Percentiles rank a stretch among this genome's conserved stretches.
Conservation (phyloP, 2,329 filamentous ascomycete genomes). For the Aspergillus sp. region DNA sequence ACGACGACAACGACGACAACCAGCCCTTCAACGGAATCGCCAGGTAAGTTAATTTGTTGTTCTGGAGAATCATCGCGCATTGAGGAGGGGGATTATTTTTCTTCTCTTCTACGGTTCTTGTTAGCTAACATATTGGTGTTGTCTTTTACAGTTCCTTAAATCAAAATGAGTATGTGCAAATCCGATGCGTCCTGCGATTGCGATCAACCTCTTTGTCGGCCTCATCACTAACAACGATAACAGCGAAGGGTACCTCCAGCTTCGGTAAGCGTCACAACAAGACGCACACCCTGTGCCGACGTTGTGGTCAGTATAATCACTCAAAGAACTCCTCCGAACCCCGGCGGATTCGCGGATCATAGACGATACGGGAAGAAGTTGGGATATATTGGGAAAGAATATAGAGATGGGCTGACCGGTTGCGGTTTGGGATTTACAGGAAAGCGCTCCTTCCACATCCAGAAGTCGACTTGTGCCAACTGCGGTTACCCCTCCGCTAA, state of each 20-base stretch:
- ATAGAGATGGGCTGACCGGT: slow-evolving; percentile 25
- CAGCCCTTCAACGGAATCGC: slow-evolving; percentile 41
- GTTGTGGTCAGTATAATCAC: slow-evolving; percentile 70
- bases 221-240: slow-evolving; percentile 41
- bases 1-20: slow-evolving; percentile 39
- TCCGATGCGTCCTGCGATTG: slow-evolving; percentile 14
- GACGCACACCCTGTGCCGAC: slow-evolving; percentile 96
- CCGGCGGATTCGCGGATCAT: slow-evolving; percentile 10
- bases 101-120: not conserved
- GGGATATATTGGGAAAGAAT: slow-evolving; percentile 6
- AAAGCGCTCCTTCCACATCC: slow-evolving; percentile 95
- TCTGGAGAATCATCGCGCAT: not conserved
- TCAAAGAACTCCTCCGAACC: slow-evolving; percentile 8
- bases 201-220: slow-evolving; percentile 12
- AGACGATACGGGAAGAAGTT: slow-evolving; percentile 4
- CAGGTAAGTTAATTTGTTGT: slow-evolving; percentile 29
- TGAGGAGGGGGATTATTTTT: not conserved
- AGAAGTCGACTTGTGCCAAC: slow-evolving; percentile 95
- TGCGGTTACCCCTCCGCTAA: slow-evolving; percentile 98
- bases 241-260: slow-evolving; percentile 65
- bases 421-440: slow-evolving; percentile 47
- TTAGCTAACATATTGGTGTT: slow-evolving; percentile 3
- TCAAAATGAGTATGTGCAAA: slow-evolving; percentile 53
- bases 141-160: slow-evolving; percentile 40
- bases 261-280: slow-evolving; percentile 89